These are phyloP conservation scores for Ceratocystis huliohia DNA, from an alignment of 2,329 filamentous ascomycete species.

Conservation along the genomic window DNA sequence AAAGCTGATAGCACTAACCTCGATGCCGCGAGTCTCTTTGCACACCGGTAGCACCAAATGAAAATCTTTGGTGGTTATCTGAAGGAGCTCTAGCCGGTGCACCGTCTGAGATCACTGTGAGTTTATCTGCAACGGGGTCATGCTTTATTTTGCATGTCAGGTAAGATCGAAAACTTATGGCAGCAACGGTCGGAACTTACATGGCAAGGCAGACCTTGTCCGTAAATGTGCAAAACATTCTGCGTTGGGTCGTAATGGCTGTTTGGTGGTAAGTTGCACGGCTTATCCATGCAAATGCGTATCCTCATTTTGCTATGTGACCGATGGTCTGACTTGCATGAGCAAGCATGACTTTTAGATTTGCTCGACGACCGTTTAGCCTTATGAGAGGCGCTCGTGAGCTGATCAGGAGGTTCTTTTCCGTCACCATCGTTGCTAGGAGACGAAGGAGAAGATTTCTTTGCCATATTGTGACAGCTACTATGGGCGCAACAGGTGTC, in stretches of 20 bases:
- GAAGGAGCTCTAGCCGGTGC: neutral
- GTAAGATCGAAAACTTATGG: neutral
- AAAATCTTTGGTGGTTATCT: neutral
- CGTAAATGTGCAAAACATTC: neutral
- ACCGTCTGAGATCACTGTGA: too few relatives aligned
- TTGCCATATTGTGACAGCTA: neutral
- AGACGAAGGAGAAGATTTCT: neutral
- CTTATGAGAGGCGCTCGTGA: neutral
- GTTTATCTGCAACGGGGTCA: neutral
- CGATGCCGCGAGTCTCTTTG: neutral
- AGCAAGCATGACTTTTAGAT: neutral
- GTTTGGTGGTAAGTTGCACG: neutral
- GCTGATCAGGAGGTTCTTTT: neutral
- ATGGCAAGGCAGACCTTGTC: neutral
- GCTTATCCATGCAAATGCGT: neutral
- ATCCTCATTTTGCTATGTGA: neutral
- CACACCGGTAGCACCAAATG: neutral
- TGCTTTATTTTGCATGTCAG: neutral
- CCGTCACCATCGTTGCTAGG: neutral
- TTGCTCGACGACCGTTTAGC: neutral
- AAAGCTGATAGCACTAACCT: neutral
- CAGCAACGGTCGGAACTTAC: neutral
- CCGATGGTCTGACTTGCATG: neutral
- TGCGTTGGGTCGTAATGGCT: neutral
- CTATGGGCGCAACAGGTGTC: neutral